Evolutionary conservation across 257 asterid genomes (phyloP), one percentile per base, ranked within the genome.

Genomic region (Salvia miltiorrhiza): DNA sequence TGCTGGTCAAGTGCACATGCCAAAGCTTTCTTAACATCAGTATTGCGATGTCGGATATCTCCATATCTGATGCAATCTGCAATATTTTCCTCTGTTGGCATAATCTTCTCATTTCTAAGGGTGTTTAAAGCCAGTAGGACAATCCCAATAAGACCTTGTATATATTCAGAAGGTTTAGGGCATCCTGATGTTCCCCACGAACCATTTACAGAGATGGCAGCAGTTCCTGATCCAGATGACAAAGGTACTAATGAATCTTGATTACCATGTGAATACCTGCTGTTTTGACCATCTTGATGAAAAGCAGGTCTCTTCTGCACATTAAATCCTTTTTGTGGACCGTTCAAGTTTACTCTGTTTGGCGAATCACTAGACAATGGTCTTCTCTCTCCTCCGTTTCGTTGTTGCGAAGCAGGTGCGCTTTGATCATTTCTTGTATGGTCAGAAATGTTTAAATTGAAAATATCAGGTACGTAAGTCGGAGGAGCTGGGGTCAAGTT

Each of bases 11-110:
- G 73, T 23, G 97, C 96, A 77, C 80, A 80, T 5, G 79, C 87
- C 65, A 93, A 83, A 75, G 97, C 98, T 82, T 86, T 93, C 84
- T 84, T 87, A 67, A 88, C 90, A 80, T 93, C 96, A 65, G 93
- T 85, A 67, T 82, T 82, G 54, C 88, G 89, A 80, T 90, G 86
- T 75, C 75, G 78, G 56, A 72, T 77, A 59, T 86, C 92, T 58
- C 96, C 96, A 67, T 78, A 88, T 78, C 82, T 77, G 67, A 93
- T 78, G 84, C 97, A 93, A 81, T 87, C 89, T 21, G 82, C 30
- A 32, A 93, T 90, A 83, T 93, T 86, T 76, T 79, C 90, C 77
- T 88, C 90, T 9, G 95, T 90, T 10, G 98, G 98, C 92, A 87
- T 69, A 76, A 93, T 77, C 82, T 84, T 88, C 86, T 93, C 96